Evolutionary conservation across 768 basidiomycete species (phyloP), one percentile per base, ranked within the genome.

Genomic region (Cystobasidium tubakii): DNA sequence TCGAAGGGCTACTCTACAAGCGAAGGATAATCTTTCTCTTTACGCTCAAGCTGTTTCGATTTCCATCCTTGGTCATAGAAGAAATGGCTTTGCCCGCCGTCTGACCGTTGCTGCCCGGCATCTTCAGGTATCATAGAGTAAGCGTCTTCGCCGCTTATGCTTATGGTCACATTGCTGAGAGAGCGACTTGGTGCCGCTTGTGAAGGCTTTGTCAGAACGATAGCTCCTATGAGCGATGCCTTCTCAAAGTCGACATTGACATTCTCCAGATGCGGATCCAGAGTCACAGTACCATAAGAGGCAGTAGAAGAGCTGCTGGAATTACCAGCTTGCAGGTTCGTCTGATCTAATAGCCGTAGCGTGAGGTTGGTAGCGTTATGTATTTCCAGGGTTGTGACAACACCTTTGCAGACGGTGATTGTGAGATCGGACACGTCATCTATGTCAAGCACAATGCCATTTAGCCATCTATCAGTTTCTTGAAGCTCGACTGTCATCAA

Each of bases 1-100:
- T n/a, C n/a, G n/a, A n/a, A n/a, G n/a, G n/a, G n/a, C 17, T 42
- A 42, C 42, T 42, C 9, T 42, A 42, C 42, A 42, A 64, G 62
- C 62, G 21, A 25, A 17, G 65, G 65, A 66, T 66, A 66, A 23
- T 66, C 65, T 39, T 66, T 66, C 65, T 66, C 65, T 44, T 66
- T 43, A 25, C 65, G 34, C 65, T 66, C 39, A 4, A 66, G 23
- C 3, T 21, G 36, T 13, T n/a, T 25, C 10, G 23, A 12, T 19
- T 66, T 3, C 65, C 65, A 66, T 23, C 42, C 65, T 13, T 46
- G 7, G 10, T 43, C 17, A n/a, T 34, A 39, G 33, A 50, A 44
- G n/a, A 66, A 44, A 36, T 43, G 65, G 17, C 65, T 44, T 44
- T 66, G 36, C 12, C 27, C 27, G 62, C 62, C 62, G 31, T 64